These are phyloP conservation scores for Russula dissimulans DNA, from an alignment of 768 basidiomycete genomes.

Conservation along the genomic window DNA sequence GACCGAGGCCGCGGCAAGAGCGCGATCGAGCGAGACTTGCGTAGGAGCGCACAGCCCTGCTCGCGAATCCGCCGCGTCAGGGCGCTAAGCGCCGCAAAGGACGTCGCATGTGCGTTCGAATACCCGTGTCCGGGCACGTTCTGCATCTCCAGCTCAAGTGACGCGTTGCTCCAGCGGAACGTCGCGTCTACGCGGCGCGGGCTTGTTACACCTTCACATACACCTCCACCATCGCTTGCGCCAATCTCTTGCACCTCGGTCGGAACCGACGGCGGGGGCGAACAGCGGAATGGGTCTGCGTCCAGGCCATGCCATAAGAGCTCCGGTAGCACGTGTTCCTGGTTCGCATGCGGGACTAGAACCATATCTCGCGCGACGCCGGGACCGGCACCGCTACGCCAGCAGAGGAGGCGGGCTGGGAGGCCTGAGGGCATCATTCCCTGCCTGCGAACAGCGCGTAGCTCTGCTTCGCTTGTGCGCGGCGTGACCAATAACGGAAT, in stretches of 20 bases:
- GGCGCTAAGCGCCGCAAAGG: background rate
- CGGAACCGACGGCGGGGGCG: constrained; percentile 7
- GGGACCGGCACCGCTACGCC: background rate
- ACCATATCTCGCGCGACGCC: background rate
- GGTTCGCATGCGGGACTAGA: background rate
- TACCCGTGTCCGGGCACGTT: background rate
- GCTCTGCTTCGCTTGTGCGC: background rate
- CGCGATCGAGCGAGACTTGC: constrained; percentile 11
- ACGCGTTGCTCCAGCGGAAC: constrained; percentile 19
- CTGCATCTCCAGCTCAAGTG: constrained; percentile 2
- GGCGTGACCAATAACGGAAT: constrained; percentile 17
- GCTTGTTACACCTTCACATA: background rate
- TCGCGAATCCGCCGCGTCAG: constrained; percentile 11
- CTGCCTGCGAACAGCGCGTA: background rate
- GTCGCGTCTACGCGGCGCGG: constrained; percentile 9
- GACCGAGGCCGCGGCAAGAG: constrained; percentile 2
- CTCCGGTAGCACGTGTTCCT: constrained; percentile 4
- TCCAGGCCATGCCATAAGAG: constrained; percentile 17
- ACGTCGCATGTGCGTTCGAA: background rate
- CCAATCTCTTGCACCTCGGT: background rate
- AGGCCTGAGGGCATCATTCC: background rate
- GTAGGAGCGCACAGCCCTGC: constrained; percentile 12
- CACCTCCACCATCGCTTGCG: background rate
- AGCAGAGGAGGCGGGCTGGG: constrained; percentile 6
- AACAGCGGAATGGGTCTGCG: constrained; percentile 15